Base-by-base conservation (phyloP, 768 basidiomycete species). In the Mrakia frigida region DNA sequence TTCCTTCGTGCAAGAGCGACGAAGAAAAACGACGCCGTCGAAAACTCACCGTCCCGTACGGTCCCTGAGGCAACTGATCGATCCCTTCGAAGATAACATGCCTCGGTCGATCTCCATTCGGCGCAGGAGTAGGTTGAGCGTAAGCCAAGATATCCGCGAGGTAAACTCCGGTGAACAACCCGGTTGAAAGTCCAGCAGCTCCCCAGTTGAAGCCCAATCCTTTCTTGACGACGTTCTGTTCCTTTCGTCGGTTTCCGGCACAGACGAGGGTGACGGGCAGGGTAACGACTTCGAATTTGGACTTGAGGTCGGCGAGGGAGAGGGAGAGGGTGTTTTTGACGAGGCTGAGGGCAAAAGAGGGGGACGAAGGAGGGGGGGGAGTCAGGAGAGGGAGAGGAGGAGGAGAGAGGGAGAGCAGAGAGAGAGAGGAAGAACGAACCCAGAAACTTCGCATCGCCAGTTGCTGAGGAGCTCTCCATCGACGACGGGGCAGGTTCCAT, bases 201-300 rank as follows among this genome's bases (percentile, higher is more conserved):
- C 80, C 79, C 80, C 79, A 80, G 63, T 78, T 78, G 77, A 81
- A 81, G 0, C 88, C 88, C 0, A 88, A 84, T 11, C 86, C 85
- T 80, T 89, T 87, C 23, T 84, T 84, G 43, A 89, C 85, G 65
- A 88, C 82, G 79, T 90, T 90, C 80, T 90, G 89, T 79, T 90
- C 89, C 80, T 89, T 90, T 37, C 89, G 83, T 2, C 89, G 82
- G 80, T 90, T 90, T 1, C 89, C 89, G 2, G 89, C 89, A 78
- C 89, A 90, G 4, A 87, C 87, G 16, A 90, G 81, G 0, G 89
- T 90, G 28, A 89, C 84, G 5, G 89, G 89, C 5, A 89, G 77
- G 0, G 88, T 90, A 9, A 89, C 86, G 13, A 87, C 83, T 14
- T 84, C 82, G 79, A 89, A 89, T n/a, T 78, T 82, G 25, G 79